Evolutionary conservation across 106 monocot species (phyloP).

Genomic region (Platanthera guangdongensis): DNA sequence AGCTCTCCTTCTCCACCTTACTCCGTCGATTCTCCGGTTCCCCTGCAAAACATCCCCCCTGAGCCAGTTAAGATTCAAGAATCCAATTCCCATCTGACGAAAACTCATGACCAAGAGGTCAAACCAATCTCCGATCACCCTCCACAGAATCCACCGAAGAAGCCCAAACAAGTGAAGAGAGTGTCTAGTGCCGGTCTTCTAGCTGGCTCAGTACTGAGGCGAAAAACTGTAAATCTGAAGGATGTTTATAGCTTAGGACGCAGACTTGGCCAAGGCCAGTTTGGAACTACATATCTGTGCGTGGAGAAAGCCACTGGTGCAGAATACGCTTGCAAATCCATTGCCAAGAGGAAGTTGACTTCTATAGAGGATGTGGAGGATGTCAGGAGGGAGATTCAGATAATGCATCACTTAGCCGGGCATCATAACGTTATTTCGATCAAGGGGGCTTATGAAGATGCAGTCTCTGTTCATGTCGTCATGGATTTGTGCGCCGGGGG

Average conservation of each 20-base stretch:
- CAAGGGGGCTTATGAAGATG: constrained; percentile 21
- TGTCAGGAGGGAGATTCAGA: constrained; percentile 23
- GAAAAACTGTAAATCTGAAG: constrained; percentile 14
- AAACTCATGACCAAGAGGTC: background rate
- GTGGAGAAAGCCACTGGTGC: constrained; percentile 14
- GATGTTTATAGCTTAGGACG: constrained; percentile 16
- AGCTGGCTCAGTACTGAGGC: constrained; percentile 11
- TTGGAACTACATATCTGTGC: constrained; percentile 21
- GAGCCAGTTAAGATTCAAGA: constrained; percentile 9
- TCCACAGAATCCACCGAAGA: background rate
- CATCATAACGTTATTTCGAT: constrained; percentile 16
- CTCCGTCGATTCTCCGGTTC: background rate
- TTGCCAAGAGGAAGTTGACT: constrained; percentile 19
- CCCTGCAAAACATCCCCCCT: background rate
- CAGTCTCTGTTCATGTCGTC: constrained; percentile 20
- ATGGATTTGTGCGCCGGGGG: constrained; percentile 22
- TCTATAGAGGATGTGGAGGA: constrained; percentile 18
- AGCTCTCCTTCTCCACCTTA: background rate
- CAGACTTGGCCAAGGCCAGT: constrained; percentile 22
- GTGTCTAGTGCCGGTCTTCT: constrained; percentile 11
- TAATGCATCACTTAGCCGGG: constrained; percentile 21
- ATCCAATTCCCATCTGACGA: background rate
- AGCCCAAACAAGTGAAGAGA: background rate
- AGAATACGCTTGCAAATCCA: constrained; percentile 19
- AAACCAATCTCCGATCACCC: background rate